Evolutionary conservation across 768 basidiomycete genomes (phyloP).

Genomic region (Xerocomellus chrysenteron): DNA sequence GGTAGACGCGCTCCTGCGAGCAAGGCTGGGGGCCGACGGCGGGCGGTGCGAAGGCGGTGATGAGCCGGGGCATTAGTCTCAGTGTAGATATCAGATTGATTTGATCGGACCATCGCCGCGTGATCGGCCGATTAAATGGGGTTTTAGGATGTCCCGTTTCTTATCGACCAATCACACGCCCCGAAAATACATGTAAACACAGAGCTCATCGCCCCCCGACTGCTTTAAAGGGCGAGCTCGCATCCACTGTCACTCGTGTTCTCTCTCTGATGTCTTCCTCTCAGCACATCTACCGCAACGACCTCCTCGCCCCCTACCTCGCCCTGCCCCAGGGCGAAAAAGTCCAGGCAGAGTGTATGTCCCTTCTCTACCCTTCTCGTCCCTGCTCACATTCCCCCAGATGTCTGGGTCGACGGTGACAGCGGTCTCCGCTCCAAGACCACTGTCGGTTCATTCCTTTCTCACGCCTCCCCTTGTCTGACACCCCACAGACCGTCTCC

Average conservation of each 20-base stretch:
- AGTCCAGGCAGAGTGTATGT: conserved; percentile 89
- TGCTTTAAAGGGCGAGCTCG: conserved; percentile 26
- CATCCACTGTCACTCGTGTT: background rate
- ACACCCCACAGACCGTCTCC: conserved; percentile 66
- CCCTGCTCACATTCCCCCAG: conserved; percentile 40
- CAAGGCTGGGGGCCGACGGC: conserved; percentile 65
- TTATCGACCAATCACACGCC: conserved; percentile 33
- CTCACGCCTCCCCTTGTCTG: background rate
- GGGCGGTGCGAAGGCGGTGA: conserved; percentile 48
- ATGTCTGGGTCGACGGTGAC: conserved; percentile 98
- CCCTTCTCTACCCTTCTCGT: background rate
- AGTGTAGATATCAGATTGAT: background rate
- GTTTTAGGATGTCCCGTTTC: background rate
- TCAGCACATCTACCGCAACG: conserved; percentile 60
- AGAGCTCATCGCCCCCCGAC: conserved; percentile 9
- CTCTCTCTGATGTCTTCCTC: conserved; percentile 22
- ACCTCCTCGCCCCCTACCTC: conserved; percentile 88
- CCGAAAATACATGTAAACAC: conserved; percentile 29
- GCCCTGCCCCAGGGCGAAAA: conserved; percentile 87
- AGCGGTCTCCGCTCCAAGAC: conserved; percentile 95
- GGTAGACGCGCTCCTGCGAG: conserved; percentile 39
- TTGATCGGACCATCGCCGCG: background rate
- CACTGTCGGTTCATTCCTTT: conserved; percentile 52
- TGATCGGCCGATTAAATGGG: conserved; percentile 7
- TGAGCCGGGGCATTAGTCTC: conserved; percentile 20